Base-by-base conservation (phyloP, 2,329 filamentous ascomycete species). In the Xylaria multiplex region DNA sequence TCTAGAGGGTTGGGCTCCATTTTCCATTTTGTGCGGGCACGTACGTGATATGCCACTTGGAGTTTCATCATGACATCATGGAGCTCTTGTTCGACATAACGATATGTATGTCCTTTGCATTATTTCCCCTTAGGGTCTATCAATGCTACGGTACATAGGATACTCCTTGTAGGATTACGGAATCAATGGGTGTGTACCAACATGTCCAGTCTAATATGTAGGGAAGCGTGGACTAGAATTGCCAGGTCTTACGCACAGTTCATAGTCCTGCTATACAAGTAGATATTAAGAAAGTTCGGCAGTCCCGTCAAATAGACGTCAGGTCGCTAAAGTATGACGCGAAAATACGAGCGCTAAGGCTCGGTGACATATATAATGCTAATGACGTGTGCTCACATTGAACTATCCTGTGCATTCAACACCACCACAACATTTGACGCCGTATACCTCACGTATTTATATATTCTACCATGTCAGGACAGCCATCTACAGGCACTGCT, bases 51-150 rank as follows among this genome's bases (percentile, higher is more conserved):
- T 9, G n/a, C 54, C 16, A 42, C 40, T 68, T 58, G 53, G 55
- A 59, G 56, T 30, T 14, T 67, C 60, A 64, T 67, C 5, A 58
- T 69, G 67, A 69, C 67, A 67, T 69, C 67, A 69, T 69, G 43
- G 16, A 64, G 35, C 66, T 56, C 32, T 48, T 52, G 49, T 9
- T 24, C 16, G 22, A 6, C 6, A 40, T 14, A 13, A 45, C 24
- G 19, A 56, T 19, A 19, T 40, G 24, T 42, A 40, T 27, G 5
- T 16, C n/a, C 5, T 43, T 24, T 43, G 42, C 13, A n/a, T 24
- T 16, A 3, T 40, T 13, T 40, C 37, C 13, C 4, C 4, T 40
- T 14, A 5, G 37, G 37, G 2, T 27, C 9, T 40, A 40, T 14
- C 14, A 27, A 8, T 9, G 6, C 16, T 42, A 43, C 3, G 22